phyloP scores from a whole-genome alignment of 306 rosid species.

The Acacia confusa region DNA sequence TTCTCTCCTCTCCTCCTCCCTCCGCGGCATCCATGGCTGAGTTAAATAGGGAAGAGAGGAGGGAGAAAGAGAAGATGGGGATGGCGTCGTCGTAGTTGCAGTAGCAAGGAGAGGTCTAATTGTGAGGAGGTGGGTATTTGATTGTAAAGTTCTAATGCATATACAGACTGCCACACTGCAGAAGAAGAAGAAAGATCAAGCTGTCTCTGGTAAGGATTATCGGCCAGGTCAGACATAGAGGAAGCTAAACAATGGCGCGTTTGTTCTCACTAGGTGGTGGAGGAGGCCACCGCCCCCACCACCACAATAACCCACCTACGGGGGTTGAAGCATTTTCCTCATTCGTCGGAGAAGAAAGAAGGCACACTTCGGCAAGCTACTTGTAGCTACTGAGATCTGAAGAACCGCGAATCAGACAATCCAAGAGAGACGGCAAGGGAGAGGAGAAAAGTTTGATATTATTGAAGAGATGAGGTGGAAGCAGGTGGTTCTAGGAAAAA shows the following conservation, averaged over 20 bases:
- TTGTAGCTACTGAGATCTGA: conserved; percentile 67
- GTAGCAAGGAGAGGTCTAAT: conserved; percentile 34
- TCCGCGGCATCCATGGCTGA: conserved; percentile 44
- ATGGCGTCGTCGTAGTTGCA: conserved; percentile 74
- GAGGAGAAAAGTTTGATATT: neutral
- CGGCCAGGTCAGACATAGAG: conserved; percentile 40
- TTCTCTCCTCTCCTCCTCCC: too few species aligned
- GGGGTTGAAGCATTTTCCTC: conserved; percentile 68
- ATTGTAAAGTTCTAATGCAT: conserved; percentile 39
- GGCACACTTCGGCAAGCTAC: conserved; percentile 84
- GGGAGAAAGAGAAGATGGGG: conserved; percentile 45
- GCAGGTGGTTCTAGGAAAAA: too few species aligned
- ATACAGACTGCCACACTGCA: neutral
- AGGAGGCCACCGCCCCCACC: conserved; percentile 23
- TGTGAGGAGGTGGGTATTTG: conserved; percentile 34
- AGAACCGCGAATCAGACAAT: conserved; percentile 59
- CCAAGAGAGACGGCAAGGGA: conserved; percentile 52
- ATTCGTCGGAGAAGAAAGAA: conserved; percentile 85
- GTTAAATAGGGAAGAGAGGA: conserved; percentile 50
- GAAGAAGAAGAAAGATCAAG: conserved; percentile 18
- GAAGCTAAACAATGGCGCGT: conserved; percentile 64
- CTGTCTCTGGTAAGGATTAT: conserved; percentile 72
- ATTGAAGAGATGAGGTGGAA: too few species aligned
- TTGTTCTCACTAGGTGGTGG: conserved; percentile 77
- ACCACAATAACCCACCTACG: conserved; percentile 30